These are phyloP conservation scores for Chlorella ohadii DNA, from an alignment of 139 green algal species.

Conservation along the genomic window DNA sequence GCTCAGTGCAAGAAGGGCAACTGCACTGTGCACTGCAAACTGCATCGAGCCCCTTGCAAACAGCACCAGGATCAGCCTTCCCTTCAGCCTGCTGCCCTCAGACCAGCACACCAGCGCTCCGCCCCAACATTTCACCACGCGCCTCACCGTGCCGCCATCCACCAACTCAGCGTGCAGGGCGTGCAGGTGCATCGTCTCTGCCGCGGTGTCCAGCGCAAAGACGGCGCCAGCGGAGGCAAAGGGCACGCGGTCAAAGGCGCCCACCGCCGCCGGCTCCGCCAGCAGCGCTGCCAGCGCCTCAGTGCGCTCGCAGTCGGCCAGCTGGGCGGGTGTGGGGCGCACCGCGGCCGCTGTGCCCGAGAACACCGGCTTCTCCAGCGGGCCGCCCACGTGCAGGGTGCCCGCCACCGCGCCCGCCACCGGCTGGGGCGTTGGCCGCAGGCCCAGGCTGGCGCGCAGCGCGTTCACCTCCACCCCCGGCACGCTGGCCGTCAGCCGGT, in stretches of 20 bases:
- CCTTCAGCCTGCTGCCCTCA: too few species aligned
- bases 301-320: constrained; percentile 44
- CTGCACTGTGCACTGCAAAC: too few species aligned
- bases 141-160: constrained; percentile 79
- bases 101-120: too few species aligned
- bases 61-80: too few species aligned
- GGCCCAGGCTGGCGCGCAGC: constrained; percentile 86
- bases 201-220: constrained; percentile 89
- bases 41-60: too few species aligned
- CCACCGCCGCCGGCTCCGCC: constrained; percentile 66
- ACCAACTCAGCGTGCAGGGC: constrained; percentile 64
- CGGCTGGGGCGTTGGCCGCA: constrained; percentile 78
- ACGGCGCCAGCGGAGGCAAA: constrained; percentile 58
- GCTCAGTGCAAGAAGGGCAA: too few species aligned
- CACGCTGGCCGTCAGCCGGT: constrained; percentile 79
- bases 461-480: constrained; percentile 86
- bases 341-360: constrained; percentile 45
- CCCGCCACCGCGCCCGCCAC: constrained; percentile 83
- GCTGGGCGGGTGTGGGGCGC: constrained; percentile 27
- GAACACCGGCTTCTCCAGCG: constrained; percentile 93
- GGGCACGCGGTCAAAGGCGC: constrained; percentile 83
- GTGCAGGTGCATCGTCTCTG: constrained; percentile 80
- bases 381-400: constrained; percentile 87
- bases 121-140: too few species aligned
- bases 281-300: constrained; percentile 54